These are phyloP conservation scores for Solanum pinnatisectum DNA, from an alignment of 257 asterid genomes.

Conservation along the genomic window DNA sequence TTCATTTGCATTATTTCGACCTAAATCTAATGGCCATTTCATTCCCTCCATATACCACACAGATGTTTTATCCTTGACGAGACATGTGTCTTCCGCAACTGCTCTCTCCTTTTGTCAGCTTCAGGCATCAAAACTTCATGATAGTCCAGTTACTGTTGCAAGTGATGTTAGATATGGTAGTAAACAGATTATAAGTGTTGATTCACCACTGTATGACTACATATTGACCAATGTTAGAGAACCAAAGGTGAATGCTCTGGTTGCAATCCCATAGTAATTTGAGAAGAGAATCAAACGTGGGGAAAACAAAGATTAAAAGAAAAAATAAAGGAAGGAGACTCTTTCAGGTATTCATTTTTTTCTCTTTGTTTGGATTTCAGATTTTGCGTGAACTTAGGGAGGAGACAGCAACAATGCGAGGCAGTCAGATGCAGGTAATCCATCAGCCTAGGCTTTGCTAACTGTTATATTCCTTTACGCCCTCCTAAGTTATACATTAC, in stretches of 20 bases:
- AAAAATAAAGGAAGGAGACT: neutral
- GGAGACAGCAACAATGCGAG: constrained; percentile 79
- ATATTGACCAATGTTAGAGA: constrained; percentile 76
- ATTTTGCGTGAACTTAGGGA: constrained; percentile 81
- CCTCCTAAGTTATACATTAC: neutral
- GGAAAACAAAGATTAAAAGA: neutral
- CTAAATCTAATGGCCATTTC: neutral
- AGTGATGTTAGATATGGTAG: constrained; percentile 49
- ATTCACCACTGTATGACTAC: constrained; percentile 64
- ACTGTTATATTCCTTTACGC: neutral
- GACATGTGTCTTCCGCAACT: neutral
- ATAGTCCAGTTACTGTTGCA: constrained; percentile 27
- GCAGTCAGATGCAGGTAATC: constrained; percentile 88
- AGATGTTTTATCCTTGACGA: neutral
- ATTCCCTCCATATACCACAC: neutral
- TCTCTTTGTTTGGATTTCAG: constrained; percentile 21
- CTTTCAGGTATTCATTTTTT: neutral
- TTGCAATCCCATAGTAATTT: neutral
- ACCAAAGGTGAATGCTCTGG: constrained; percentile 39
- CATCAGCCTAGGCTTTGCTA: neutral
- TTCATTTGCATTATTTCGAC: neutral
- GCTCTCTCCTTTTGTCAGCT: neutral
- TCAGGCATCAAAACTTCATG: constrained; percentile 29
- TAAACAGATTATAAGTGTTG: constrained; percentile 73
- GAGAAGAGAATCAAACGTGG: neutral